A percentile compares a stretch with the other conserved stretches of the same genome.
Evolutionary conservation across 2,329 filamentous ascomycete species (phyloP).

Genomic region (Akanthomyces uredinophilus): DNA sequence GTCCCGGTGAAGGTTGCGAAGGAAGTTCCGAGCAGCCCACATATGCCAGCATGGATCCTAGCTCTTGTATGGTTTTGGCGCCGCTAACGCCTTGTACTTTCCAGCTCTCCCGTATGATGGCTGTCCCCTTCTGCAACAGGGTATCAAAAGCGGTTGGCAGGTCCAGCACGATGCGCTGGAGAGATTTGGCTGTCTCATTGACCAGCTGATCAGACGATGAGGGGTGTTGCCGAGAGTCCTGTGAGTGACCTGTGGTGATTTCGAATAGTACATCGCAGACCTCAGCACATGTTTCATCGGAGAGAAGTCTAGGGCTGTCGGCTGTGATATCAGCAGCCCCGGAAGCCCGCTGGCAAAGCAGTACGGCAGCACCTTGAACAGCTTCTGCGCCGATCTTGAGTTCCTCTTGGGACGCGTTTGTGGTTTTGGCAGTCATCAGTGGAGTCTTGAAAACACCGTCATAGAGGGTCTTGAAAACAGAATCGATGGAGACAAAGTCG

Average conservation of each 20-base stretch:
- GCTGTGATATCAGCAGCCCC: slow-evolving; percentile 14
- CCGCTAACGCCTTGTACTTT: slow-evolving; percentile 19
- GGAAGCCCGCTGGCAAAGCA: slow-evolving; percentile 37
- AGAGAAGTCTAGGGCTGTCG: slow-evolving; percentile 27
- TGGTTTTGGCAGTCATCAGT: slow-evolving; percentile 27
- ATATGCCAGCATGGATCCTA: slow-evolving; percentile 42
- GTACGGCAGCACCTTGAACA: slow-evolving; percentile 40
- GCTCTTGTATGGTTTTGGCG: slow-evolving; percentile 27
- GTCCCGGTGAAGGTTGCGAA: slow-evolving; percentile 20
- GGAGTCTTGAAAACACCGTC: slow-evolving; percentile 38
- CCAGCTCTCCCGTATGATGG: slow-evolving; percentile 24
- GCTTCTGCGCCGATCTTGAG: slow-evolving; percentile 39
- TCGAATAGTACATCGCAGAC: slow-evolving; percentile 34
- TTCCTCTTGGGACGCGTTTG: slow-evolving; percentile 31
- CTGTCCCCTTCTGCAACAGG: slow-evolving; percentile 27
- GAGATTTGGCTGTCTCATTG: slow-evolving; percentile 36
- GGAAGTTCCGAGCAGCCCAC: slow-evolving; percentile 44
- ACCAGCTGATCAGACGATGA: slow-evolving; percentile 31
- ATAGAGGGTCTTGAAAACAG: slow-evolving; percentile 37
- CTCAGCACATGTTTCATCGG: slow-evolving; percentile 30
- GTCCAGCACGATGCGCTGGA: slow-evolving; percentile 34
- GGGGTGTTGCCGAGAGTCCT: slow-evolving; percentile 17
- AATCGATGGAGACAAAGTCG: slow-evolving; percentile 32
- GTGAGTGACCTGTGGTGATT: slow-evolving; percentile 24
- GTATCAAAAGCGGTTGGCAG: slow-evolving; percentile 32